phyloP scores from a whole-genome alignment of 2,329 filamentous ascomycete genomes.

The Aspergillus awamori region DNA sequence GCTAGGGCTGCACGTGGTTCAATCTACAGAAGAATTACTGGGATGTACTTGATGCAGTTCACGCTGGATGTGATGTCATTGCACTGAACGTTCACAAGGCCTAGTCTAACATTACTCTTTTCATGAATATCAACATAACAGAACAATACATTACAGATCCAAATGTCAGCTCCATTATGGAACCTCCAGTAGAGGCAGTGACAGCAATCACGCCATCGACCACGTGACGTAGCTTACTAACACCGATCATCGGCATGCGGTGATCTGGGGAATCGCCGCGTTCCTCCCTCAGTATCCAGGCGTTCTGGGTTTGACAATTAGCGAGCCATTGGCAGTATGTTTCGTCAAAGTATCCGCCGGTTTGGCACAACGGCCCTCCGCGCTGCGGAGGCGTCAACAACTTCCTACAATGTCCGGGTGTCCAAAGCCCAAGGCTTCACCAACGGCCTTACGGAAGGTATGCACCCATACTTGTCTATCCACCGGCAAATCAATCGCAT shows the following conservation, averaged over 20 bases:
- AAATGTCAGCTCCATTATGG: background rate
- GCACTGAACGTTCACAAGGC: background rate
- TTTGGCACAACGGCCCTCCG: conserved; percentile 67
- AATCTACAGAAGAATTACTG: background rate
- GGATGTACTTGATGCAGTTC: background rate
- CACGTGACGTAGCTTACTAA: conserved; percentile 30
- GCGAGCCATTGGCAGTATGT: conserved; percentile 56
- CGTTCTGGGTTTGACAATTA: conserved; percentile 4
- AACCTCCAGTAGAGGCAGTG: background rate
- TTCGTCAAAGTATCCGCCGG: conserved; percentile 67
- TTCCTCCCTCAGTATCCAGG: background rate
- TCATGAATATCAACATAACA: no score
- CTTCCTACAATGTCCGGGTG: conserved; percentile 68
- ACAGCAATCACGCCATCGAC: conserved; percentile 21
- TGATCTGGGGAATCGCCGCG: conserved; percentile 3
- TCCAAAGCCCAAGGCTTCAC: conserved; percentile 79
- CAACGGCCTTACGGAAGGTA: conserved; percentile 81
- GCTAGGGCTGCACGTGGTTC: conserved; percentile 31
- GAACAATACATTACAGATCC: no score
- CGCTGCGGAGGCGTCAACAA: conserved; percentile 50
- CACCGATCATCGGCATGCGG: conserved; percentile 27
- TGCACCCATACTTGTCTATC: no score
- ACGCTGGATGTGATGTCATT: background rate
- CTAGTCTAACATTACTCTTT: no score
- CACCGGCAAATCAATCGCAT: background rate